Conservation (phyloP, 306 rosid species). For the Acmispon strigosus region DNA sequence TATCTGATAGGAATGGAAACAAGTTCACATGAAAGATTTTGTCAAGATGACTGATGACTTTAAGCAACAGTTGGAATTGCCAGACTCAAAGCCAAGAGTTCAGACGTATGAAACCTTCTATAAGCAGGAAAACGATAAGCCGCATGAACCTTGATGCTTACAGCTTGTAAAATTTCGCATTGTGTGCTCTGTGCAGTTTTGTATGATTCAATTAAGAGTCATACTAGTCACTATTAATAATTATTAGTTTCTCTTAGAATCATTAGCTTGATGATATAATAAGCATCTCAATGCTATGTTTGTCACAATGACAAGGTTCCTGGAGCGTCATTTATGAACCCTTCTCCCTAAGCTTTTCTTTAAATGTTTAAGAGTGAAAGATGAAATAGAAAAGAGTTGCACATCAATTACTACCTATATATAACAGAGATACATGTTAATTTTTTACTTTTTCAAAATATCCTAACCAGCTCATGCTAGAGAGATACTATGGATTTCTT, state of each 20-base stretch:
- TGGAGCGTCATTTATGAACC: not conserved
- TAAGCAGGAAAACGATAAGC: conserved; percentile 34
- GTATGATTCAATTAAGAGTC: conserved; percentile 7
- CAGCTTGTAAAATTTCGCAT: conserved; percentile 10
- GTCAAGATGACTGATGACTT: conserved; percentile 61
- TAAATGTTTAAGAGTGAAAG: not conserved
- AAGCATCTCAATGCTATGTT: not conserved
- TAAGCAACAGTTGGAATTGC: conserved; percentile 53
- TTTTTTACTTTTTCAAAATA: too few species aligned
- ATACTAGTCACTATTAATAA: not conserved
- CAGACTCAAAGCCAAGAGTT: conserved; percentile 75
- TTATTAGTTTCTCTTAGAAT: conserved; percentile 7
- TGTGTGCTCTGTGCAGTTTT: conserved; percentile 4
- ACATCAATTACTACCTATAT: not conserved
- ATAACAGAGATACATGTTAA: too few species aligned
- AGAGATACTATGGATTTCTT: not conserved
- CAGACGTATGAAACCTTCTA: conserved; percentile 61
- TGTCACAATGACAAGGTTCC: not conserved
- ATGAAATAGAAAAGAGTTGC: not conserved
- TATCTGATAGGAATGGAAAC: conserved; percentile 65
- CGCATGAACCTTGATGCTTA: conserved; percentile 25
- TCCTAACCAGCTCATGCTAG: too few species aligned
- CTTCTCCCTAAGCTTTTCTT: not conserved
- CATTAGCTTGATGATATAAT: conserved; percentile 19
- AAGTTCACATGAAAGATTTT: conserved; percentile 52